Evolutionary conservation across 306 rosid species (phyloP).

Genomic region (Vicia villosa): DNA sequence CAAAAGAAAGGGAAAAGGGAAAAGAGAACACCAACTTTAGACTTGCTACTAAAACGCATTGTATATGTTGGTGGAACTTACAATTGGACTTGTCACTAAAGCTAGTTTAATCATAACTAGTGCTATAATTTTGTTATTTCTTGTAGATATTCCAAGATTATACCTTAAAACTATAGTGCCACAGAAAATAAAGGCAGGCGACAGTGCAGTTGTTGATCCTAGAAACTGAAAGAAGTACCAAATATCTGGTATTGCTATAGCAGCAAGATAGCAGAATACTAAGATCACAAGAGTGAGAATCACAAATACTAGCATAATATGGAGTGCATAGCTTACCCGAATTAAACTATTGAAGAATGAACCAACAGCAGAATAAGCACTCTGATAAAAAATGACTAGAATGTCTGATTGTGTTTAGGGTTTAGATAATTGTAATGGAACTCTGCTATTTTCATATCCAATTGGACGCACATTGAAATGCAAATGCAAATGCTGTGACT

Average conservation of each 20-base stretch:
- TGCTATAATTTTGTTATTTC: too few relatives aligned
- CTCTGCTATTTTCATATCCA: conserved; percentile 77
- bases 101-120: too few relatives aligned
- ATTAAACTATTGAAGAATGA: too few relatives aligned
- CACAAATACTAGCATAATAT: conserved; percentile 80
- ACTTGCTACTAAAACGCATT: conserved; percentile 42
- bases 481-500: conserved; percentile 91
- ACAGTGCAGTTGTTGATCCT: too few relatives aligned
- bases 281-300: conserved; percentile 55
- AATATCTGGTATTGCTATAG: conserved; percentile 82
- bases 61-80: conserved; percentile 64
- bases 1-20: not conserved
- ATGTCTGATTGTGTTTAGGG: conserved; percentile 76
- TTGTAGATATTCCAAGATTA: too few relatives aligned
- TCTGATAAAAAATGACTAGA: conserved; percentile 78
- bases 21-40: conserved; percentile 20
- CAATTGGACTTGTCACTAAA: too few relatives aligned
- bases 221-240: too few relatives aligned
- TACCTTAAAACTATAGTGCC: too few relatives aligned
- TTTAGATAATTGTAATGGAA: conserved; percentile 72
- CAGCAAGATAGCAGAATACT: conserved; percentile 68
- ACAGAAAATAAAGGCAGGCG: too few relatives aligned
- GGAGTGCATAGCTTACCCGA: conserved; percentile 86
- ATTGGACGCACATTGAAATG: conserved; percentile 97
- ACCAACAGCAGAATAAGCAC: conserved; percentile 49